phyloP scores from a whole-genome alignment of 495 filamentous ascomycete genomes.

The Podospora anserina region DNA sequence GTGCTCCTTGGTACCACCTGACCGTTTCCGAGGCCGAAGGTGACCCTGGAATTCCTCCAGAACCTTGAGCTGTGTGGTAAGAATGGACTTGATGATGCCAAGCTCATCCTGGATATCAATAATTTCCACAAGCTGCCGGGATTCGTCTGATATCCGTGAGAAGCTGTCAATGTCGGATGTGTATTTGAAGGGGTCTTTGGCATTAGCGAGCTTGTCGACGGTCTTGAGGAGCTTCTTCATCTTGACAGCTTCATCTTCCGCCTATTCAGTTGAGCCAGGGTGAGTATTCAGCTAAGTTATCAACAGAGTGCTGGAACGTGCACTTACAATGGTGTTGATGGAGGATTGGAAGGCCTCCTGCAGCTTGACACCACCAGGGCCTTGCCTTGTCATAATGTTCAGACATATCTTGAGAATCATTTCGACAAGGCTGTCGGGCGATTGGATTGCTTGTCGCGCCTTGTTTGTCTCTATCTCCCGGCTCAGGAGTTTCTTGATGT shows the following conservation, averaged over 20 bases:
- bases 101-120: conserved; percentile 27
- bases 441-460: background rate
- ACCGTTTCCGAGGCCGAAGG: background rate
- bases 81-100: conserved; percentile 22
- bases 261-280: background rate
- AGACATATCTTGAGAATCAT: conserved; percentile 18
- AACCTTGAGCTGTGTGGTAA: conserved; percentile 16
- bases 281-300: no score
- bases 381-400: conserved; percentile 15
- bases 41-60: conserved; percentile 11
- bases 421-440: conserved; percentile 13
- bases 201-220: background rate
- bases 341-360: conserved; percentile 19
- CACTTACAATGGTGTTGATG: conserved; percentile 18
- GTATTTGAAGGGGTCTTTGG: conserved; percentile 10
- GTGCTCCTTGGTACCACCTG: background rate
- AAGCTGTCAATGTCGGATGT: conserved; percentile 19
- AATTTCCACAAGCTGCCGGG: conserved; percentile 18
- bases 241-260: conserved; percentile 12
- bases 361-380: conserved; percentile 14
- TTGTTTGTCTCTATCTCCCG: background rate
- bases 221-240: conserved; percentile 12
- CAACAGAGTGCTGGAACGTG: no score
- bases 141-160: conserved; percentile 10
- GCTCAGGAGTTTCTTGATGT: conserved; percentile 13